Base-by-base conservation (phyloP, 139 green algal genomes). In the Choricystis sp. region DNA sequence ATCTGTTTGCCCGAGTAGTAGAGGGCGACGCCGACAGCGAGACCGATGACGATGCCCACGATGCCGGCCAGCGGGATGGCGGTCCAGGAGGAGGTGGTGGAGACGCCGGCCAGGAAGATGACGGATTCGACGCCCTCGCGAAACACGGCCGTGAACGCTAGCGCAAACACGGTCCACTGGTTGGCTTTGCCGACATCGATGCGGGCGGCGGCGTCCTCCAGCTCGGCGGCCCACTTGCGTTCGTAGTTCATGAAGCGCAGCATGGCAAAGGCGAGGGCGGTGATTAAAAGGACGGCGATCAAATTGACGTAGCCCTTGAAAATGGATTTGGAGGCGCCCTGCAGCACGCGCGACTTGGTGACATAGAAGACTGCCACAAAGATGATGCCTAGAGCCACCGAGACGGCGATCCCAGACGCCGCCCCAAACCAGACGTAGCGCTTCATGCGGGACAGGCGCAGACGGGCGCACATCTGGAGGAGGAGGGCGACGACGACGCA, bases 171-270 rank as follows among this genome's bases (percentile, higher is more conserved):
- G 24, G 65, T 52, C 73, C 69, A 81, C 48, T 62, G 58, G 49
- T 74, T 30, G 19, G 9, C 40, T 52, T 52, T 61, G 57, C 57
- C 26, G 20, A 3, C 26, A 22, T 27, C 24, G 21, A 66, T 28
- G 56, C 63, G 16, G 19, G 48, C 19, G 16, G 62, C 23, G 3
- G 60, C 67, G 1, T 28, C 29, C 28, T 69, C 56, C 56, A 82
- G 63, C 64, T 82, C 81, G 56, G 24, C 57, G 61, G 64, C 62
- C 76, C 76, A 82, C 69, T 82, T 82, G 27, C 68, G 60, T 57
- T 82, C 77, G 56, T 81, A 63, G 56, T 78, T 78, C 31, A 69
- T 78, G 58, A 82, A 79, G 24, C 74, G 77, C 25, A 83, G 68
- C 74, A 83, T 82, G 57, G 66, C 57, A 60, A 83, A 79, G 30